These are phyloP conservation scores for Dioszegia aurantiaca DNA, from an alignment of 768 basidiomycete species.

Conservation along the genomic window DNA sequence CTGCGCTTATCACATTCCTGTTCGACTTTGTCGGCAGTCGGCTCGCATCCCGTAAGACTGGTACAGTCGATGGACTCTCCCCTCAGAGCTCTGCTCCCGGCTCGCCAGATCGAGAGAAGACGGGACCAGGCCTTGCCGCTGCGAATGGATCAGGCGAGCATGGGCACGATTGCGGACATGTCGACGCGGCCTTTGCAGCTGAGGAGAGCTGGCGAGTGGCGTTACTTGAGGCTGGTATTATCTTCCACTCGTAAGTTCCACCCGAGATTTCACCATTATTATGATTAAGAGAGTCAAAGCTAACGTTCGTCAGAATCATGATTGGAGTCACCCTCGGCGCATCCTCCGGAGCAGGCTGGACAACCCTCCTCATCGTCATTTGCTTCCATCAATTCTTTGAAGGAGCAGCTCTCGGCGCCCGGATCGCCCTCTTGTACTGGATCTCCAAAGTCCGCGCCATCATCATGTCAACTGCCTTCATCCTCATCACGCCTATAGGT, in stretches of 20 bases:
- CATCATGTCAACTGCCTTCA: conserved; percentile 38
- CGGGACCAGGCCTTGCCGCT: background rate
- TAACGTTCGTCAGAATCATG: conserved; percentile 50
- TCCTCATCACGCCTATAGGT: conserved; percentile 41
- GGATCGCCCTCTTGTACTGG: conserved; percentile 44
- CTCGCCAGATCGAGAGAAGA: conserved; percentile 9
- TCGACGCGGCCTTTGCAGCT: conserved; percentile 28
- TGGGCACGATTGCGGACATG: conserved; percentile 15
- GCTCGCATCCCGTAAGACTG: conserved; percentile 19
- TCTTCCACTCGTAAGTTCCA: conserved; percentile 46
- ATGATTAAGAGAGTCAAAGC: no score
- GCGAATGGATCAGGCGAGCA: background rate
- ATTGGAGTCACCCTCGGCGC: conserved; percentile 48
- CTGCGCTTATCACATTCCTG: conserved; percentile 44
- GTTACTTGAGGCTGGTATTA: conserved; percentile 47
- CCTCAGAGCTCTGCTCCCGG: conserved; percentile 7
- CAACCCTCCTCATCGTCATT: conserved; percentile 47
- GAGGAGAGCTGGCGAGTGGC: conserved; percentile 46
- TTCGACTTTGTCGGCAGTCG: conserved; percentile 50
- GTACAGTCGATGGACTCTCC: background rate
- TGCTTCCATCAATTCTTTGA: conserved; percentile 47
- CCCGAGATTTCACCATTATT: background rate
- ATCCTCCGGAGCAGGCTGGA: conserved; percentile 44
- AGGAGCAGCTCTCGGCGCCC: conserved; percentile 33
- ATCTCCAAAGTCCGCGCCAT: conserved; percentile 24